These are phyloP conservation scores for Labyrinthula sp. DNA, from an alignment of 352 stramenopile species.

Conservation along the genomic window DNA sequence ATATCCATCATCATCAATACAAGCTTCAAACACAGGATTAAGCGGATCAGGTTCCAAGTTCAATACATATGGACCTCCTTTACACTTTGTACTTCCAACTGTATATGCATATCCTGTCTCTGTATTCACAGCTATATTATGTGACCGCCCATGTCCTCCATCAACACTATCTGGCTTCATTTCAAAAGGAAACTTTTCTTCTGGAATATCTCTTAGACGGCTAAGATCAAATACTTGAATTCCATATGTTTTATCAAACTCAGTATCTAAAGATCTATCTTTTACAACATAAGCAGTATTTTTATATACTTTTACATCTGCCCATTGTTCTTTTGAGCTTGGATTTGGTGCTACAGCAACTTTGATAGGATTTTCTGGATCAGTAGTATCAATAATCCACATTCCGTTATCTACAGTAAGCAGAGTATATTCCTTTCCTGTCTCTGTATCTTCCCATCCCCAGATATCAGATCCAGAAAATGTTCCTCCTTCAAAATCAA, in stretches of 20 bases:
- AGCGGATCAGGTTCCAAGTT: conserved; percentile 18
- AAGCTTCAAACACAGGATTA: conserved; percentile 14
- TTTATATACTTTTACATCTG: conserved; percentile 28
- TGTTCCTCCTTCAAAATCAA: no score
- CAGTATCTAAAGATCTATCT: conserved; percentile 11
- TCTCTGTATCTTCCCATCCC: conserved; percentile 15
- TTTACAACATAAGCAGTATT: conserved; percentile 32
- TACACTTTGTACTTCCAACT: conserved; percentile 12
- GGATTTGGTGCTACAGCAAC: background rate
- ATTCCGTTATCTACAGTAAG: background rate
- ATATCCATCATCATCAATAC: conserved; percentile 24
- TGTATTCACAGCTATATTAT: conserved; percentile 34
- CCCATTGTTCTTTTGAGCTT: conserved; percentile 9
- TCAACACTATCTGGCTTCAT: conserved; percentile 2
- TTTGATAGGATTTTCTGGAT: background rate
- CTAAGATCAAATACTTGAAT: conserved; percentile 35
- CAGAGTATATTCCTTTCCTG: conserved; percentile 1
- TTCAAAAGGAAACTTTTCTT: background rate
- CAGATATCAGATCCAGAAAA: conserved; percentile 7
- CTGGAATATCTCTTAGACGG: conserved; percentile 4
- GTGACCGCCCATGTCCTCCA: conserved; percentile 13
- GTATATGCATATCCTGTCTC: conserved; percentile 10
- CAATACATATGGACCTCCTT: conserved; percentile 28
- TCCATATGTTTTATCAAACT: no score
- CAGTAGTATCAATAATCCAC: conserved; percentile 5